Percentiles rank a stretch among this genome's conserved stretches.
Evolutionary conservation across 371 early-diverging fungal genomes (phyloP).

Genomic region (Funneliformis caledonium): DNA sequence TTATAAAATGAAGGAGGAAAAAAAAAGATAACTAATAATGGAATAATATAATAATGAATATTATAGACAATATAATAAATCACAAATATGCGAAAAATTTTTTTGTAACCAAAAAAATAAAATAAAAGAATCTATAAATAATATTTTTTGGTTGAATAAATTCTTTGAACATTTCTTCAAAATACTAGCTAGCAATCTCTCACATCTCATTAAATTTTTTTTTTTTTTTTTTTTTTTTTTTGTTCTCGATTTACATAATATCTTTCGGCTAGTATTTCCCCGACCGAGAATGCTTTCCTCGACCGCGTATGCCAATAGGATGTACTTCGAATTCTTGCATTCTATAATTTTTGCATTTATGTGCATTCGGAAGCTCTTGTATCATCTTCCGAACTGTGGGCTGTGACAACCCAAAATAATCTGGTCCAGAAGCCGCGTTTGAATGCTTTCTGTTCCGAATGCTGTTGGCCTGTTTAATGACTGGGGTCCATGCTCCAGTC

Average conservation of each 20-base stretch:
- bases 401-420: conserved; percentile 88
- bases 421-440: conserved; percentile 86
- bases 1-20: no score
- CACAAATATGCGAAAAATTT: no score
- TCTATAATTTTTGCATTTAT: conserved; percentile 71
- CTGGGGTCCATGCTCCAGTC: conserved; percentile 90
- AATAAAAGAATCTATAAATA: neutral
- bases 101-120: no score
- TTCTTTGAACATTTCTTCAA: neutral
- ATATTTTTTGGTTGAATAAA: neutral
- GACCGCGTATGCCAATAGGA: neutral
- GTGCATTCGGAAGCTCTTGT: conserved; percentile 81
- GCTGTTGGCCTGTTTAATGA: conserved; percentile 75
- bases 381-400: conserved; percentile 87
- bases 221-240: neutral
- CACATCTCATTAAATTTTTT: neutral
- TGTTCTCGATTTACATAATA: no score
- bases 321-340: conserved; percentile 66
- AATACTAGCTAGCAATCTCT: neutral
- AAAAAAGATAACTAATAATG: no score
- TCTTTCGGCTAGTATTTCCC: neutral
- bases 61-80: no score
- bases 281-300: neutral
- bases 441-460: conserved; percentile 78
- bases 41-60: no score